phyloP scores from a whole-genome alignment of 306 rosid species.

The Prunus armeniaca region DNA sequence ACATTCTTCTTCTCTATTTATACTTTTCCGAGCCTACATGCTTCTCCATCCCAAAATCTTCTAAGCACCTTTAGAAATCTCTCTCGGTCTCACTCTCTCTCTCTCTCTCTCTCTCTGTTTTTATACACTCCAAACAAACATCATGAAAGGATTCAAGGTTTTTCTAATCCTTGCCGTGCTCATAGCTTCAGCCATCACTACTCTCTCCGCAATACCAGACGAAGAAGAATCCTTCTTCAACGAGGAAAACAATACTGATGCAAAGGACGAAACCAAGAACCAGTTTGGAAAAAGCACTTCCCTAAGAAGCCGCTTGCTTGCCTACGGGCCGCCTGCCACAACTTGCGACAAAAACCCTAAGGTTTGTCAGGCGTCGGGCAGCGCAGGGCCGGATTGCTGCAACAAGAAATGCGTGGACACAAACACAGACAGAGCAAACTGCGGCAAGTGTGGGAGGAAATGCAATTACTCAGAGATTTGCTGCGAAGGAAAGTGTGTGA shows the following conservation, averaged over 20 bases:
- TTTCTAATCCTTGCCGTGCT: conserved; percentile 26
- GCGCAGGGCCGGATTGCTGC: conserved; percentile 3
- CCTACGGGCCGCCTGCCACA: neutral
- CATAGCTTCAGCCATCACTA: conserved; percentile 27
- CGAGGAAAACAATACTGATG: neutral
- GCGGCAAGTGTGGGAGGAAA: conserved; percentile 8
- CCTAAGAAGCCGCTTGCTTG: conserved; percentile 23
- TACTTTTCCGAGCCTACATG: too few relatives aligned
- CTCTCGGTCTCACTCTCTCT: too few relatives aligned
- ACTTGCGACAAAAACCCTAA: conserved; percentile 12
- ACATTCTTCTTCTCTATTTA: too few relatives aligned
- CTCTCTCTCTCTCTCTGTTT: neutral
- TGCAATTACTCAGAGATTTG: conserved; percentile 9
- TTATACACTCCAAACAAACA: neutral
- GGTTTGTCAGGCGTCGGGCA: neutral
- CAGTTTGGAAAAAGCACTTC: neutral
- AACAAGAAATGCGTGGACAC: neutral
- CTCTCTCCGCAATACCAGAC: conserved; percentile 22
- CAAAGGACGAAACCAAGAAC: neutral
- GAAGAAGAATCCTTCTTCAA: neutral
- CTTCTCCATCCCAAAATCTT: too few relatives aligned
- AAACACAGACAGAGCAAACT: neutral
- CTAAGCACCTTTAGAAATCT: too few relatives aligned
- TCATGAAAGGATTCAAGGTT: conserved; percentile 32
- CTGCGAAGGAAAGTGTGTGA: conserved; percentile 6